Percentiles rank a stretch among this genome's conserved stretches.
These are phyloP conservation scores for Pouteria glomerata DNA, from an alignment of 148 eudicot genomes.

Conservation along the genomic window DNA sequence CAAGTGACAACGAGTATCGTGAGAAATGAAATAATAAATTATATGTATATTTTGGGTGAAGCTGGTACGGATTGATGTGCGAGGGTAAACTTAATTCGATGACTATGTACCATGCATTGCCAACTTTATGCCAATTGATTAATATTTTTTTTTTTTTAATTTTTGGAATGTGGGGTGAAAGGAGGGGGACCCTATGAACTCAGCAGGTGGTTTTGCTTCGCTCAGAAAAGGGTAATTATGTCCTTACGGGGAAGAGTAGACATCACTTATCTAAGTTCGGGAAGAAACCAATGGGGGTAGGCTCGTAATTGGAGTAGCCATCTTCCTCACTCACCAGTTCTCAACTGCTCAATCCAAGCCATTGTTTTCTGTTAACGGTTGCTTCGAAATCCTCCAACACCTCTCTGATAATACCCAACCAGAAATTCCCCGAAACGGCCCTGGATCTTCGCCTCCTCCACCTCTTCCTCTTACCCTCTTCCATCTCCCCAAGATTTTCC, in stretches of 20 bases:
- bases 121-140: no score
- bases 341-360: slow-evolving; percentile 22
- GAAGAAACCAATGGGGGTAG: slow-evolving; percentile 27
- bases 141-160: no score
- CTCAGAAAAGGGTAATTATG: slow-evolving; percentile 30
- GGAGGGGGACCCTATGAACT: neutral
- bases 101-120: no score
- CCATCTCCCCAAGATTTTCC: neutral
- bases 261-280: slow-evolving; percentile 10
- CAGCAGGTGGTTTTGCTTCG: neutral
- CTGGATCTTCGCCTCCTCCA: neutral
- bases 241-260: slow-evolving; percentile 20
- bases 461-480: neutral
- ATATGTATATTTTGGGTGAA: no score
- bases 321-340: slow-evolving; percentile 20
- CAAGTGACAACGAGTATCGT: no score
- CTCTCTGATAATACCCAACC: neutral
- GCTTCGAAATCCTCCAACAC: slow-evolving; percentile 4
- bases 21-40: no score
- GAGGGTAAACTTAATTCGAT: no score
- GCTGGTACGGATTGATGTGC: no score
- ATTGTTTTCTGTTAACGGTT: slow-evolving; percentile 29
- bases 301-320: slow-evolving; percentile 22
- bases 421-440: neutral
- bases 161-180: no score